Percentiles rank a stretch among this genome's conserved stretches.
Evolutionary conservation across 345 rosid species (phyloP).

Genomic region (Brassica napus): Da-Ae NC_063435.1:28478001-28478500

Average conservation of each 20-base stretch:
- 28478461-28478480: neutral
- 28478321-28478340: conserved; percentile 1
- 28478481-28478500: too few relatives aligned
- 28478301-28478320: neutral
- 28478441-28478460: neutral
- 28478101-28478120: neutral
- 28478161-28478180: neutral
- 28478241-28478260: neutral
- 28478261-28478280: neutral
- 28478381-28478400: neutral
- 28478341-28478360: neutral
- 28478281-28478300: conserved; percentile 30
- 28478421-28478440: too few relatives aligned
- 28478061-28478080: neutral
- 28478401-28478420: too few relatives aligned
- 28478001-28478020: neutral
- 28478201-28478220: neutral
- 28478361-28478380: neutral
- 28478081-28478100: conserved; percentile 3
- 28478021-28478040: neutral
- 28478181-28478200: neutral
- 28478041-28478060: neutral
- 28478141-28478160: neutral
- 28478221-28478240: neutral
- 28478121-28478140: neutral